Conservation (phyloP, 2,329 filamentous ascomycete species). For the Amphichorda felina region DNA sequence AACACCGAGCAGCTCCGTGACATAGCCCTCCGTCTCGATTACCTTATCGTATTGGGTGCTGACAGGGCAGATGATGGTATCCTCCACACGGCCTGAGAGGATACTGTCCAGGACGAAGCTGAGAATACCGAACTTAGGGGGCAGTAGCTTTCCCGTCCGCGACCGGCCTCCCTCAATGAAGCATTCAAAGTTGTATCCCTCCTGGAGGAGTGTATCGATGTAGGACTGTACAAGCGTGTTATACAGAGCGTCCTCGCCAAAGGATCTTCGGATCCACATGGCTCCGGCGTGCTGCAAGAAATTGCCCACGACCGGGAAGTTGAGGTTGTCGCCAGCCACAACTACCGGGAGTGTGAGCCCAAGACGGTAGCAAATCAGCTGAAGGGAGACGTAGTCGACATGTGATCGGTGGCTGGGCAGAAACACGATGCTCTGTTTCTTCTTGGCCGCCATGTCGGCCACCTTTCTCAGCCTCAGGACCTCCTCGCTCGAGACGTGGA, state of each 20-base stretch:
- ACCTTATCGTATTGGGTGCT: constrained; percentile 99
- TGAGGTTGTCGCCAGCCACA: constrained; percentile 91
- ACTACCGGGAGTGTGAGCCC: constrained; percentile 83
- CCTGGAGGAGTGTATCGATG: constrained; percentile 81
- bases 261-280: constrained; percentile 90
- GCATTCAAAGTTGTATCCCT: constrained; percentile 91
- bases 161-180: constrained; percentile 95
- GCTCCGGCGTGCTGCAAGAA: constrained; percentile 95
- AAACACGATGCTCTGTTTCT: constrained; percentile 94
- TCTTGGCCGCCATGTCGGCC: constrained; percentile 68
- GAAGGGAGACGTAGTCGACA: constrained; percentile 89
- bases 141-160: constrained; percentile 82
- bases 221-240: constrained; percentile 90
- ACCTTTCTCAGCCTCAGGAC: constrained; percentile 72
- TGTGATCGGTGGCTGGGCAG: constrained; percentile 90
- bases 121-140: constrained; percentile 91
- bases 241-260: constrained; percentile 86
- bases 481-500: constrained; percentile 92
- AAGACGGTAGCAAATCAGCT: constrained; percentile 89
- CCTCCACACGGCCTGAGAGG: constrained; percentile 74
- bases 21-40: constrained; percentile 94
- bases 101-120: constrained; percentile 87
- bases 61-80: constrained; percentile 89
- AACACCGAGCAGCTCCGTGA: constrained; percentile 83
- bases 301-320: constrained; percentile 78